Conservation (phyloP, 108 stramenopile species). For the Skeletonema costatum region DNA sequence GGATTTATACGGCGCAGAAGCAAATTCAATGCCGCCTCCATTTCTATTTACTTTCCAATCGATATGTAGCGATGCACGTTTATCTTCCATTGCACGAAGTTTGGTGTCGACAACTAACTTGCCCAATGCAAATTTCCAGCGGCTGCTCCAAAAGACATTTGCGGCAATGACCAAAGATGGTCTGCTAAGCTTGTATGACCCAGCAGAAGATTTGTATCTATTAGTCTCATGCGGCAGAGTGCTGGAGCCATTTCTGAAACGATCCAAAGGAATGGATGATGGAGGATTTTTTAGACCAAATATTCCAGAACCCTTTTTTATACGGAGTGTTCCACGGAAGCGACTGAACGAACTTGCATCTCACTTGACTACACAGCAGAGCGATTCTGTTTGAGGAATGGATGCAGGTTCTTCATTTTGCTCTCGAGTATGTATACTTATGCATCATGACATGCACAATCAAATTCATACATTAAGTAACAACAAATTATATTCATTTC, state of each 20-base stretch:
- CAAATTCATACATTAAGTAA: too few relatives aligned
- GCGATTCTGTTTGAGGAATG: background rate
- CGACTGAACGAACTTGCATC: slow-evolving; percentile 12
- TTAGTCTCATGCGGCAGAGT: slow-evolving; percentile 57
- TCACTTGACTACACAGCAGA: background rate
- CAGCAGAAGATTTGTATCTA: slow-evolving; percentile 55
- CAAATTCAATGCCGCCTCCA: slow-evolving; percentile 33
- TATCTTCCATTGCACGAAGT: slow-evolving; percentile 33
- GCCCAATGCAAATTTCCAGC: slow-evolving; percentile 30
- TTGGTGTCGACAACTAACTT: slow-evolving; percentile 18
- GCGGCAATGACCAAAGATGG: slow-evolving; percentile 67
- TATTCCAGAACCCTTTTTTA: slow-evolving; percentile 22
- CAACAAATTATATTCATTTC: too few relatives aligned
- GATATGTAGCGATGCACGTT: slow-evolving; percentile 39
- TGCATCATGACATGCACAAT: background rate
- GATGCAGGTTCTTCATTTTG: background rate
- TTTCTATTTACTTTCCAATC: slow-evolving; percentile 57
- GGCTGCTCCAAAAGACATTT: slow-evolving; percentile 55
- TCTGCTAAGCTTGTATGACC: slow-evolving; percentile 59
- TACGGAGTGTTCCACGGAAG: slow-evolving; percentile 22
- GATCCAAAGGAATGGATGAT: slow-evolving; percentile 8
- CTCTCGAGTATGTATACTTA: background rate
- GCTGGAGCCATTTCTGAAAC: slow-evolving; percentile 59
- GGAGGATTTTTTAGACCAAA: background rate
- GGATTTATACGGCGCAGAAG: slow-evolving; percentile 25